A percentile compares a stretch with the other conserved stretches of the same genome.
Evolutionary conservation across 331 rosid genomes (phyloP).

Genomic region (Dryas integrifolia): DNA sequence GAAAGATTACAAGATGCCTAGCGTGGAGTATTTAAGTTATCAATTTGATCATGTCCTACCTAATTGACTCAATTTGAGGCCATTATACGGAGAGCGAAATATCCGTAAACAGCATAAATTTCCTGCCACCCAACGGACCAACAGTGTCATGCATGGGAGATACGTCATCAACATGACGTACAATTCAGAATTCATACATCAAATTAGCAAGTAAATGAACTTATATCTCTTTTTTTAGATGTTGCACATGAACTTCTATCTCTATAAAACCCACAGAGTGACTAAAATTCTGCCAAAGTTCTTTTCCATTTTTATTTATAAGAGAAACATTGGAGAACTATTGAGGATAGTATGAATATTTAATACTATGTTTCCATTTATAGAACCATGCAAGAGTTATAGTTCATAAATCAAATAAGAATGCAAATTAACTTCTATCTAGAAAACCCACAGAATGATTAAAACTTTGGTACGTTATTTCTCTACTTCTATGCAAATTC

Average conservation of each 20-base stretch:
- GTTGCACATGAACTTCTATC: neutral
- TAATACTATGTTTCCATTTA: no score
- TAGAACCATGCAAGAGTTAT: no score
- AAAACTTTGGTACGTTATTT: neutral
- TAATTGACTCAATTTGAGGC: neutral
- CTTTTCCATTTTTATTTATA: no score
- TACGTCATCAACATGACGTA: neutral
- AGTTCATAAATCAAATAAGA: neutral
- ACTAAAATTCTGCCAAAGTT: neutral
- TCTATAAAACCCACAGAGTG: neutral
- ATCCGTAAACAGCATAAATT: no score
- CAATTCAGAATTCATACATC: neutral
- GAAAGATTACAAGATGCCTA: neutral
- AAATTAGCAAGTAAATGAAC: neutral
- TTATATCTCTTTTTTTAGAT: neutral
- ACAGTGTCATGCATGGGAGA: neutral
- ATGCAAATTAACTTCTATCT: neutral
- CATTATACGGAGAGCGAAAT: neutral
- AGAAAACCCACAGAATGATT: conserved; percentile 1
- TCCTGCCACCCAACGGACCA: no score
- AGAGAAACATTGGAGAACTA: no score
- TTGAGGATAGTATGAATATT: no score
- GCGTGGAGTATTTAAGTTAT: neutral
- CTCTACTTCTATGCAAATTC: neutral
- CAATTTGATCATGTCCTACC: neutral